Evolutionary conservation across 2,329 filamentous ascomycete genomes (phyloP), one percentile per base, ranked within the genome.

Genomic region (Geosmithia flava): DNA sequence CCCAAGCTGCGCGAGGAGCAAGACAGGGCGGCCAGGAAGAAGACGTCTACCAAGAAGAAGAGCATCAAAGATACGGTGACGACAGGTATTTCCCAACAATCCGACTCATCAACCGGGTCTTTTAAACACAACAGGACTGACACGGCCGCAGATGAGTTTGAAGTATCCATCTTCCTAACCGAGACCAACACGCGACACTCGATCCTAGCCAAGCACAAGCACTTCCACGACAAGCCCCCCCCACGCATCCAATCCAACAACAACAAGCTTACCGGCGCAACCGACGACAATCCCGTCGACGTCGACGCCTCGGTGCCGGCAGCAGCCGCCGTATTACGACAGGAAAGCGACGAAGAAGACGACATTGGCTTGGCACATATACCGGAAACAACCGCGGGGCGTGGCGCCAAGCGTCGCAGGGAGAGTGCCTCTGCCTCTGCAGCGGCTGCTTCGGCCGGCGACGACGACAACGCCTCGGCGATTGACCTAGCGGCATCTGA

Each of bases 81-180:
- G 11, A 73, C 86, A 73, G 89, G 89, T 91, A 64, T 29, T 46
- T 47, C 33, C 16, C 16, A n/a, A n/a, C n/a, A n/a, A n/a, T 8
- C 8, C 43, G 23, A 2, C 6, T 29, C 11, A n/a, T 42, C 33
- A 20, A 10, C 37, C 41, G 27, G 20, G 6, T 37, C 19, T 20
- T 39, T 42, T 4, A 16, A 13, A 11, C 23, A 37, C 13, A 37
- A 13, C 33, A 37, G 13, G 10, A 20, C 44, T 37, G 23, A 42
- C 13, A 19, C 4, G 17, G 33, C 27, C 51, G 48, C 56, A 93
- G 91, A 96, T 64, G 91, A 95, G 55, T 98, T 96, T 60, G 89
- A 97, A 61, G 88, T 96, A 15, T 87, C 89, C 39, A 85, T 98
- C 54, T 97, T 96, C 67, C 72, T 98, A 54, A 94, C 87, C 44